Conservation (phyloP, 1,284 basidiomycete species). For the Xanthoconium separans region DNA sequence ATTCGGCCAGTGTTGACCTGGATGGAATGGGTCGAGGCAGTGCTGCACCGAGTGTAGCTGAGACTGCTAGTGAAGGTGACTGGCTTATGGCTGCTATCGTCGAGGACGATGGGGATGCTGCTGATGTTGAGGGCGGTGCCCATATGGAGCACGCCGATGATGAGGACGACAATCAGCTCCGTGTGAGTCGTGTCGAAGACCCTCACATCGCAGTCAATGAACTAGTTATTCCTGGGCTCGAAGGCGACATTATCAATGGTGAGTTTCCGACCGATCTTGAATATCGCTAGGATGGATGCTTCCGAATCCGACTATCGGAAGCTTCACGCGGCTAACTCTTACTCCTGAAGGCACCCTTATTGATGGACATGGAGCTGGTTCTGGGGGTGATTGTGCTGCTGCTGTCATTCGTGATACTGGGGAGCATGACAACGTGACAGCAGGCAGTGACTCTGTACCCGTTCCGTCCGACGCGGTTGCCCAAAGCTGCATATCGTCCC, state of each 20-base stretch:
- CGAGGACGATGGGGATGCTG: slow-evolving; percentile 53
- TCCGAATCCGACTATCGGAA: slow-evolving; percentile 23
- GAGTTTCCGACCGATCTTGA: slow-evolving; percentile 40
- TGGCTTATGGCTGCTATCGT: slow-evolving; percentile 84
- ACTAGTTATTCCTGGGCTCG: slow-evolving; percentile 34
- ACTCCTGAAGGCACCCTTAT: slow-evolving; percentile 24
- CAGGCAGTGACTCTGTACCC: slow-evolving; percentile 11
- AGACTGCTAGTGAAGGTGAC: slow-evolving; percentile 72
- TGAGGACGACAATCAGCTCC: slow-evolving; percentile 46
- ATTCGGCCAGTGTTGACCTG: slow-evolving; percentile 38
- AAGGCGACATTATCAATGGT: slow-evolving; percentile 42
- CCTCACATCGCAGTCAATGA: slow-evolving; percentile 38
- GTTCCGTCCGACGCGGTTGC: slow-evolving; percentile 10
- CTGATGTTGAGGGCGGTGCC: slow-evolving; percentile 40
- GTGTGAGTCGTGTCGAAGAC: slow-evolving; percentile 46
- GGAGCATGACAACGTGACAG: slow-evolving; percentile 7
- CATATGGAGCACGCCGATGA: slow-evolving; percentile 25
- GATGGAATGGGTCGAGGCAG: slow-evolving; percentile 59
- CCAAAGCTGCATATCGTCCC: slow-evolving; percentile 11
- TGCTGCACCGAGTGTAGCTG: slow-evolving; percentile 65
- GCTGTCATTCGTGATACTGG: slow-evolving; percentile 12
- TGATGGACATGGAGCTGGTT: slow-evolving; percentile 24
- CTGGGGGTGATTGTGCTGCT: slow-evolving; percentile 16
- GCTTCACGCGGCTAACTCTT: slow-evolving; percentile 29
- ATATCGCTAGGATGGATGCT: slow-evolving; percentile 31